Base-by-base conservation (phyloP, 2,329 filamentous ascomycete genomes). In the Elsinoe arachidis region DNA sequence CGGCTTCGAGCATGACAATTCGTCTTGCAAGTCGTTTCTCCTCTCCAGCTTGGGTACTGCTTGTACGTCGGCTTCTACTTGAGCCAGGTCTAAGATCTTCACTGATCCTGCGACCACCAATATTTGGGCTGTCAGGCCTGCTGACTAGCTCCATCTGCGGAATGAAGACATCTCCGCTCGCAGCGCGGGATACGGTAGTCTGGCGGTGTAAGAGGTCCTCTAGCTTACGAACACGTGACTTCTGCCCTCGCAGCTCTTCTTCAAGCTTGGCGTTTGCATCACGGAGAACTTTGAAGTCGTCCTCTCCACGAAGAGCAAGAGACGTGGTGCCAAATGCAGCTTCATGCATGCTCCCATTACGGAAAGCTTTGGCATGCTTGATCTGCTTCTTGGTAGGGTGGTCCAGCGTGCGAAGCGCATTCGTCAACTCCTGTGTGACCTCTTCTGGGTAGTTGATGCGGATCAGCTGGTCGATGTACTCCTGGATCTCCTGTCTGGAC, bases 331-430 rank as follows among this genome's bases (percentile, higher is more conserved):
- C 90, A 60, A 96, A 80, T 2, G 83, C 83, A n/a, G 86, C 86
- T 68, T 97, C 93, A 65, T 96, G 90, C 37, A 97, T 81, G 67
- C 93, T 97, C 14, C 93, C 93, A 67, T 95, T 93, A 69, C 96
- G 96, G 76, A 99, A 97, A 4, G 90, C 90, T 69, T 92, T 95
- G 5, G 93, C 82, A 58, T 90, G 83, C 70, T 90, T 91, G 60
- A 85, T 82, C 68, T 95, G 91, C 69, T 93, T 89, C 64, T 87
- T 90, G 0, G 89, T 93, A 2, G 92, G 90, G 57, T 81, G 83
- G 68, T 85, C 85, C 12, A 97, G 78, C 56, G 95, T 90, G 60
- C 85, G 84, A 59, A 95, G 80, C 15, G 90, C 81, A 66, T 90
- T 88, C 2, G 78, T 76, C 34, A 97, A 78, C 54, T 95, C 88